Evolutionary conservation across 306 rosid genomes (phyloP), one percentile per base, ranked within the genome.

Genomic region (Geum urbanum): DNA sequence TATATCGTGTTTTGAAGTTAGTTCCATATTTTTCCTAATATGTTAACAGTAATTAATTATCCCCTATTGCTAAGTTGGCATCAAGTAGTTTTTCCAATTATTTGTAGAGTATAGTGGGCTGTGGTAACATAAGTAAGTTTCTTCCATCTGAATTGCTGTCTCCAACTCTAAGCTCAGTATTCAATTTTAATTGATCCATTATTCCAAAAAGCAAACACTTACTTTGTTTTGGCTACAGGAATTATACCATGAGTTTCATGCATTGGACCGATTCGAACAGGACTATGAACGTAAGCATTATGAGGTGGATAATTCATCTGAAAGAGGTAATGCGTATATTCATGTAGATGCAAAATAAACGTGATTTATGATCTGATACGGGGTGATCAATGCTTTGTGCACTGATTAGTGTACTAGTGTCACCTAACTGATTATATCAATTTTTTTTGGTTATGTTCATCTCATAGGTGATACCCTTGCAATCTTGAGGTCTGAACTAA

Each of bases 161-260:
- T 67, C 49, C 13, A 51, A 37, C 19, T n/a, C 5, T 47, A 48
- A 65, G 70, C 77, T 49, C 40, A 35, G 5, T 50, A 14, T 48
- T 55, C 18, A 49, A 40, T 39, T 40, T 52, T 40, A 46, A 24
- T 54, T 50, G 14, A 51, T n/a, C 56, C 16, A 32, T 14, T 62
- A 32, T 48, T 45, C 62, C 16, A 13, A 49, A 54, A 55, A 24
- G 57, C 57, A 48, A 12, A 14, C 59, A 49, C 66, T 19, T 15
- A 77, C 39, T 24, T 39, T 76, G 40, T 48, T 68, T 27, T 77
- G 79, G 59, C 63, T 40, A 55, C 84, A 91, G 97, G 97, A 91
- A 79, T 83, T 91, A 76, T 91, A 91, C 83, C 92, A 91, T 9
- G 97, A 91, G 62, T 73, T 84, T 47, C 89, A 88, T 80, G 87